Evolutionary conservation across 2,329 filamentous ascomycete genomes (phyloP).

Genomic region (Diaporthe sp.): DNA sequence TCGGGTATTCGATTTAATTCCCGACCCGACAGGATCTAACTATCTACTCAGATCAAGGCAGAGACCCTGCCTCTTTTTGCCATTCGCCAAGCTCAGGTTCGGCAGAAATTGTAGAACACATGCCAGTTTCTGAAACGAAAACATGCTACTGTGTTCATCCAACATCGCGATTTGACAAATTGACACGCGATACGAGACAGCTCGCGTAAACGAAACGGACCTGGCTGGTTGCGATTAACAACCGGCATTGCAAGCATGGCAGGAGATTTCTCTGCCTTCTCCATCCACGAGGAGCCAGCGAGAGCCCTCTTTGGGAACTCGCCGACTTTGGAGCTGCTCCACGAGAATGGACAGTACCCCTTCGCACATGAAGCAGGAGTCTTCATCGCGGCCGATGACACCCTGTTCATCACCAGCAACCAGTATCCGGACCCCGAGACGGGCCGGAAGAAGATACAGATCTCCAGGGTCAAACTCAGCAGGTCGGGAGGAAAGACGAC

Average conservation of each 20-base stretch:
- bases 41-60: background rate
- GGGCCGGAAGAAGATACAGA: conserved; percentile 48
- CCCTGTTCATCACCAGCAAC: conserved; percentile 53
- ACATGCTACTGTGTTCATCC: background rate
- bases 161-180: background rate
- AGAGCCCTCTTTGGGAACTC: conserved; percentile 51
- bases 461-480: conserved; percentile 47
- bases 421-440: conserved; percentile 45
- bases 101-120: background rate
- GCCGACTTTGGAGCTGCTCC: conserved; percentile 54
- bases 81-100: background rate
- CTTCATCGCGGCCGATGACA: conserved; percentile 29
- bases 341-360: conserved; percentile 55
- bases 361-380: conserved; percentile 63
- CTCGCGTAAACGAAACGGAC: too few relatives aligned
- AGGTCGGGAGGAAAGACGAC: conserved; percentile 32
- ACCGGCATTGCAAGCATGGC: conserved; percentile 3
- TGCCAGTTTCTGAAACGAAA: background rate
- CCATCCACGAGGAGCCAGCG: conserved; percentile 30
- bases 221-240: background rate
- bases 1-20: background rate
- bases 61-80: background rate
- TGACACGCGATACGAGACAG: too few relatives aligned
- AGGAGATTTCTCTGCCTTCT: conserved; percentile 5
- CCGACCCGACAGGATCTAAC: background rate